Base-by-base conservation (phyloP, 73 alveolate species). In the Tetrahymena elliotti region DNA sequence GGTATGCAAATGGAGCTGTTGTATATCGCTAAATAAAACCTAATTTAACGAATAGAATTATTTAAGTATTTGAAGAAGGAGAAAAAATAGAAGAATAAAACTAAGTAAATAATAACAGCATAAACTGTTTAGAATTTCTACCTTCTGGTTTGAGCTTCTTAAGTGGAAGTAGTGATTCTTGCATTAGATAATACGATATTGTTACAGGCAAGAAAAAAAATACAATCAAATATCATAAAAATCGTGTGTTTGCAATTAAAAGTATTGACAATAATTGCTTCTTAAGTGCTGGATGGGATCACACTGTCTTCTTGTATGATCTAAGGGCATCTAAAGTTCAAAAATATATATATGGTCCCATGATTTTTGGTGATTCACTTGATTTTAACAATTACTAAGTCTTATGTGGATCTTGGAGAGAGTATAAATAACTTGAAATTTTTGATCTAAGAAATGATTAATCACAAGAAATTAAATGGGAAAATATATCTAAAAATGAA, bases 201-300 rank as follows among this genome's bases (percentile, higher is more conserved):
- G 93, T 88, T 15, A 94, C 93, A 92, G 83, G 93, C 16, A 84
- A 93, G 27, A 84, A 94, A 35, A 33, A 52, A 33, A 68, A 68
- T 68, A 68, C 88, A 68, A 52, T 92, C 9, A 93, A 94, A 27
- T 37, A 37, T 35, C 96, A 94, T 88, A 38, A 84, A 68, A 94
- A 94, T 88, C 33, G 96, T 52, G 92, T 94, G 34, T 94, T 94
- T 88, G 96, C 95, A 27, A 84, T 94, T 33, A 94, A 88, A 92
- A 35, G 38, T 35, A 84, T 68, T 5, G 96, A 94, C 39, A 93
- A 53, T 9, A 94, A 94, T 40, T 24, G 52, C 68, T 36, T 94
- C 9, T 88, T 84, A 47, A 84, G 93, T 84, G 96, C 95, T 24
- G 96, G 96, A 47, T 94, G 96, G 96, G 96, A 94, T 88, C 93